Base-by-base conservation (phyloP, 2,329 filamentous ascomycete genomes). In the Cercospora sp. region DNA sequence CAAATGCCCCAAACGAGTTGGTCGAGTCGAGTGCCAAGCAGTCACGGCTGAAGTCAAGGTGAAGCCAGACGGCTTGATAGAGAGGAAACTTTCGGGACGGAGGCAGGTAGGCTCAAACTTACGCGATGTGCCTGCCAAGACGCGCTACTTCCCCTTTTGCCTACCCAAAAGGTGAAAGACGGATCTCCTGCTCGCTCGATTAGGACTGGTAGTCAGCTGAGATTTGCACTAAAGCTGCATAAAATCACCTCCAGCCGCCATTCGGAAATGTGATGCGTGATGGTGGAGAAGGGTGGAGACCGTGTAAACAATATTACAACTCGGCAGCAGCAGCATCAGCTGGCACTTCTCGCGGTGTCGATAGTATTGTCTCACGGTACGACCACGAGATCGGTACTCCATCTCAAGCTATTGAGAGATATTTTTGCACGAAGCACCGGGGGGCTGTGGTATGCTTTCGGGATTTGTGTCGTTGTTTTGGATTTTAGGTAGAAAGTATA, bases 141-240 rank as follows among this genome's bases (percentile, higher is more conserved):
- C 55, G 18, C 55, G 55, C 55, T 58, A 58, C 16, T 36, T 58
- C 55, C 55, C 55, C 55, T 33, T 58, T 58, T 33, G n/a, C 55
- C 31, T 13, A 20, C 28, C 55, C 16, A 18, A 18, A 31, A 31
- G 51, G 26, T 18, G 55, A 58, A 36, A 30, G 51, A 28, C 51
- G n/a, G 42, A 20, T 48, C 20, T 53, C 20, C 48, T 53, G 48
- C 12, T 28, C 18, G 55, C 55, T 58, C 7, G 1, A 58, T 33
- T 31, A 31, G 55, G 55, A 31, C 55, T 31, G 55, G 28, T 33
- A 12, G 55, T 33, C 28, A 36, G 55, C 55, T 58, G 55, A 58
- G 20, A 58, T 1, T 33, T 36, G 31, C 55, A 36, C 55, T 58
- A 58, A 26, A 31, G 31, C 28, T 36, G 55, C n/a, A 36, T 18